Conservation (phyloP, 2,329 filamentous ascomycete species). For the Coleophoma cylindrospora region DNA sequence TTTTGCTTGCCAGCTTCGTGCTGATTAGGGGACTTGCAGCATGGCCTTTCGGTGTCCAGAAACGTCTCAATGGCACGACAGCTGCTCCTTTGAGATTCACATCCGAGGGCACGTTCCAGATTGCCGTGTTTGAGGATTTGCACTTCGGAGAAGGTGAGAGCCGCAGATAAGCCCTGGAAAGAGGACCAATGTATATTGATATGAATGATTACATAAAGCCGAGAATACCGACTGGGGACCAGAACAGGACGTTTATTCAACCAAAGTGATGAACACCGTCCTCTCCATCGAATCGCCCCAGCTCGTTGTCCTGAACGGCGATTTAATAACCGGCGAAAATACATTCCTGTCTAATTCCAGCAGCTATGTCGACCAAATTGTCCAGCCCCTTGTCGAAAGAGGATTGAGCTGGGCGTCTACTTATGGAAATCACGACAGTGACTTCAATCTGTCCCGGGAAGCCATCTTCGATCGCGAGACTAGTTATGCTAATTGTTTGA, state of each 20-base stretch:
- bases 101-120: constrained; percentile 8
- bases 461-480: constrained; percentile 35
- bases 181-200: background rate
- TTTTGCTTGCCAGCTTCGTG: too few relatives aligned
- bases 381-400: constrained; percentile 50
- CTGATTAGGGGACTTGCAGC: too few relatives aligned
- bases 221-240: constrained; percentile 33
- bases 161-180: background rate
- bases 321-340: constrained; percentile 66
- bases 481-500: constrained; percentile 30
- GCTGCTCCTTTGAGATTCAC: background rate
- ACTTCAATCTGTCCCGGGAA: constrained; percentile 48
- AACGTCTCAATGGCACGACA: too few relatives aligned
- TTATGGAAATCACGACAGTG: constrained; percentile 67
- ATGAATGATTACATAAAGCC: background rate
- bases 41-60: too few relatives aligned
- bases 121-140: constrained; percentile 60
- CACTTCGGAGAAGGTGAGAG: constrained; percentile 57
- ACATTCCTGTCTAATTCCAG: constrained; percentile 49
- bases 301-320: constrained; percentile 66
- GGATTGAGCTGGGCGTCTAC: constrained; percentile 59
- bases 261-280: constrained; percentile 50
- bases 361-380: constrained; percentile 52
- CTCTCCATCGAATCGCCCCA: constrained; percentile 51
- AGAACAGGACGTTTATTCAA: constrained; percentile 50